These are phyloP conservation scores for Dipteronia dyeriana DNA, from an alignment of 345 rosid genomes.

Conservation along the genomic window DNA sequence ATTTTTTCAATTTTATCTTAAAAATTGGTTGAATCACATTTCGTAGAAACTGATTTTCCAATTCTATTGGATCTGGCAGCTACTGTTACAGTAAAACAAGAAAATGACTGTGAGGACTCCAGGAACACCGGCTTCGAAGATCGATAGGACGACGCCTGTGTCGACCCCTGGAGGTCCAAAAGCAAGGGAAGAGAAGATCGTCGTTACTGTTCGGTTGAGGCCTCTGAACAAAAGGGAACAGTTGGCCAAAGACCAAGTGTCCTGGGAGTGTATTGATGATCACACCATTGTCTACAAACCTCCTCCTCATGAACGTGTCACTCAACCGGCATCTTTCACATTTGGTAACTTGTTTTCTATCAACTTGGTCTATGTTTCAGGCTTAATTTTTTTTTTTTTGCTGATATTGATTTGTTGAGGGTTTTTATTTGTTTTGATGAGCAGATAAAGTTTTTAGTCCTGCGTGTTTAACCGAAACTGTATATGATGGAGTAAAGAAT, in stretches of 20 bases:
- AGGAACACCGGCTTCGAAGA: conserved; percentile 80
- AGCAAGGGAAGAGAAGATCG: conserved; percentile 91
- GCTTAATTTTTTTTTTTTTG: background rate
- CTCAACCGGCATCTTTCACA: conserved; percentile 75
- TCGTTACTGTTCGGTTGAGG: conserved; percentile 90
- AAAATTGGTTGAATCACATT: background rate
- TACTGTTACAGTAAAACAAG: background rate
- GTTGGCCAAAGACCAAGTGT: conserved; percentile 80
- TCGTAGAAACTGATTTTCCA: background rate
- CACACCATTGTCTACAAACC: conserved; percentile 74
- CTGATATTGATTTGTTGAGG: background rate
- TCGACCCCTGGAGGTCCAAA: conserved; percentile 76
- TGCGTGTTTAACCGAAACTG: conserved; percentile 64
- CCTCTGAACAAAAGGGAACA: conserved; percentile 90
- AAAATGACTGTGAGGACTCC: conserved; percentile 64
- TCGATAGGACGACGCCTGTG: conserved; percentile 65
- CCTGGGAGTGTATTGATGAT: conserved; percentile 95
- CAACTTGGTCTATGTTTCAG: background rate
- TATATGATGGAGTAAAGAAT: conserved; percentile 95
- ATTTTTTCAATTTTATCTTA: too few relatives aligned
- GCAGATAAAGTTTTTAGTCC: conserved; percentile 98
- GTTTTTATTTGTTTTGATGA: conserved; percentile 19
- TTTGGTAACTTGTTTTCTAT: conserved; percentile 56
- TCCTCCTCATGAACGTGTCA: conserved; percentile 71
- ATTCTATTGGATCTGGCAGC: conserved; percentile 1